A percentile compares a stretch with the other conserved stretches of the same genome.
phyloP scores from a whole-genome alignment of 202 grass and related monocot species.

The Saccharum hybrid region DNA sequence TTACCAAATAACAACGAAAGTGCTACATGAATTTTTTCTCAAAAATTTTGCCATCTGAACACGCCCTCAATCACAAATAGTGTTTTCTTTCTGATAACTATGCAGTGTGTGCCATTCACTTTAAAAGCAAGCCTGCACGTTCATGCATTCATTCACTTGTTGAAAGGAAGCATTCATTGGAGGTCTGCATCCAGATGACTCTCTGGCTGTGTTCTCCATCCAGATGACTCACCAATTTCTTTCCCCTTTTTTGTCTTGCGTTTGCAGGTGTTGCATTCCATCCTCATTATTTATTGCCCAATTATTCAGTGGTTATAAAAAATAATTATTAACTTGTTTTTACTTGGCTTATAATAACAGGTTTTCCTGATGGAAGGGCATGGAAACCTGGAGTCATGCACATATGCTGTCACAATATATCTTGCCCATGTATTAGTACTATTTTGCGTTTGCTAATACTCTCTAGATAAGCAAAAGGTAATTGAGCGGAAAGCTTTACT shows the following conservation, averaged over 20 bases:
- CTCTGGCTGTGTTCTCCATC: background rate
- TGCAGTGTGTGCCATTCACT: constrained; percentile 10
- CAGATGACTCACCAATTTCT: background rate
- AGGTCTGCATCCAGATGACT: constrained; percentile 15
- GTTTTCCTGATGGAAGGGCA: background rate
- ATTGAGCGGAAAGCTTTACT: background rate
- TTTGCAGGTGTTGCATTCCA: background rate
- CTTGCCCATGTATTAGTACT: background rate
- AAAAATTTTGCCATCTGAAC: too few species aligned
- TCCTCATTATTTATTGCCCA: background rate
- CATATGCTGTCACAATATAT: background rate
- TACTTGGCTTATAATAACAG: background rate
- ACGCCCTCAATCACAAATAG: background rate
- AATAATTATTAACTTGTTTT: background rate
- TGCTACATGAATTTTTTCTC: too few species aligned
- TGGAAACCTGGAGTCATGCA: background rate
- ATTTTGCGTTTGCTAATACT: background rate
- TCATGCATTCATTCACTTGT: constrained; percentile 24
- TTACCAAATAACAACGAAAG: too few species aligned
- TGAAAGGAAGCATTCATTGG: constrained; percentile 12
- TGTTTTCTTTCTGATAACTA: background rate
- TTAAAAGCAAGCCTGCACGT: constrained; percentile 10
- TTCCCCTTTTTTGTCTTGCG: background rate
- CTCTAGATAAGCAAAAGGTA: background rate
- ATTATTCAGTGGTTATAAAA: background rate